Conservation (phyloP, 129 eudicot species). For the Helianthus tuberosus region DNA sequence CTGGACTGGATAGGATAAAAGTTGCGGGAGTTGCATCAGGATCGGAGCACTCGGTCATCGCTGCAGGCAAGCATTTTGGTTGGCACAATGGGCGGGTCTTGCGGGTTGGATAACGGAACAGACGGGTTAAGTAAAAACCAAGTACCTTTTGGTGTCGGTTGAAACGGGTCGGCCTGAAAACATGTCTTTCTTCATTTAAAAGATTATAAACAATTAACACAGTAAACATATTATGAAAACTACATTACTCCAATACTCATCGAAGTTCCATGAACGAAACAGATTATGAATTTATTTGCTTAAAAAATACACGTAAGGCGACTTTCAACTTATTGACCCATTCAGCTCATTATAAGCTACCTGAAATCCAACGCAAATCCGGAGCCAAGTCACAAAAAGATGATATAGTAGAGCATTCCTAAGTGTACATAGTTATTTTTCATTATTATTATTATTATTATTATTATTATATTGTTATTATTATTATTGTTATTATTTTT, state of each 20-base stretch:
- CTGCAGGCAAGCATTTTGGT: slow-evolving; percentile 55
- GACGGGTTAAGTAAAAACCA: not conserved
- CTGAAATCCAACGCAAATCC: not conserved
- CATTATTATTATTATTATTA: too few species aligned
- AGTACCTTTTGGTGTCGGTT: not conserved
- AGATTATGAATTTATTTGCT: not conserved
- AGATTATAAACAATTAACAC: not conserved
- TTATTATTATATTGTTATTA: too few species aligned
- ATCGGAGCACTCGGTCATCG: slow-evolving; percentile 86
- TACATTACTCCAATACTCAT: not conserved
- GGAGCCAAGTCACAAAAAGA: not conserved
- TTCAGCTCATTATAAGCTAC: not conserved
- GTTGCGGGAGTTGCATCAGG: slow-evolving; percentile 80
- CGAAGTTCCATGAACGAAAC: not conserved
- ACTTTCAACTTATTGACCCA: not conserved
- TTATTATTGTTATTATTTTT: not conserved
- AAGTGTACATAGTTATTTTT: not conserved
- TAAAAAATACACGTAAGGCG: not conserved
- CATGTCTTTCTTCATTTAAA: not conserved
- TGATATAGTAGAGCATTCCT: not conserved
- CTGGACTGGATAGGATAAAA: slow-evolving; percentile 41
- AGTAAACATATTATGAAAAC: not conserved
- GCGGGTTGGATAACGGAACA: not conserved
- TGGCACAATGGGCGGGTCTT: not conserved
- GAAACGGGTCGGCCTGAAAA: not conserved